Evolutionary conservation across 352 stramenopile species (phyloP).

Genomic region (Phytophthora lateralis): DNA sequence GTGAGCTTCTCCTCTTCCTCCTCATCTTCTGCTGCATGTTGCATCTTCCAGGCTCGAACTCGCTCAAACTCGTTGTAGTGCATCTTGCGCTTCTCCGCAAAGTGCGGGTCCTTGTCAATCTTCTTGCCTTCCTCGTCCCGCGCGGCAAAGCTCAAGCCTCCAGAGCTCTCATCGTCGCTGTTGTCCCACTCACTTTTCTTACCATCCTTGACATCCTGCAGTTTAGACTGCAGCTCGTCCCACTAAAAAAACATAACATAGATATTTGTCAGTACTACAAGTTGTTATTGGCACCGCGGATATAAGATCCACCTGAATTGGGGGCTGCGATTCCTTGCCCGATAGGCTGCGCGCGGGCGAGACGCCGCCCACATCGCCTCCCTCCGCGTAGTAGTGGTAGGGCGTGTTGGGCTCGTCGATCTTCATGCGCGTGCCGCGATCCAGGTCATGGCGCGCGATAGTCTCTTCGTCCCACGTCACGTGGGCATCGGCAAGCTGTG

Average conservation of each 20-base stretch:
- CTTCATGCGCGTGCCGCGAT: conserved; percentile 92
- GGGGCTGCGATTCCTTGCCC: conserved; percentile 41
- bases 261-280: neutral
- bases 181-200: conserved; percentile 69
- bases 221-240: conserved; percentile 71
- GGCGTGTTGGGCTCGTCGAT: conserved; percentile 95
- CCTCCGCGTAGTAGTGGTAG: conserved; percentile 79
- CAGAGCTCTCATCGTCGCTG: conserved; percentile 48
- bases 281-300: neutral
- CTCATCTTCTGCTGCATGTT: conserved; percentile 52
- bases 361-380: conserved; percentile 34
- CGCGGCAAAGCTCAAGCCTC: conserved; percentile 36
- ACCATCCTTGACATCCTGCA: conserved; percentile 54
- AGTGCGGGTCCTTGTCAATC: conserved; percentile 66
- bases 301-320: conserved; percentile 43
- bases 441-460: conserved; percentile 90
- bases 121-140: conserved; percentile 69
- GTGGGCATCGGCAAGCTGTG: conserved; percentile 32
- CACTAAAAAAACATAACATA: conserved; percentile 42
- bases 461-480: conserved; percentile 93
- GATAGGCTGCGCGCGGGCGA: conserved; percentile 62
- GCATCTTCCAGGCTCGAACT: conserved; percentile 70
- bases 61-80: conserved; percentile 88
- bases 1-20: conserved; percentile 25
- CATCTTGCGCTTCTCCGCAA: conserved; percentile 74